Evolutionary conservation across 1,284 basidiomycete species (phyloP).

Genomic region (Phlebopus sp.): DNA sequence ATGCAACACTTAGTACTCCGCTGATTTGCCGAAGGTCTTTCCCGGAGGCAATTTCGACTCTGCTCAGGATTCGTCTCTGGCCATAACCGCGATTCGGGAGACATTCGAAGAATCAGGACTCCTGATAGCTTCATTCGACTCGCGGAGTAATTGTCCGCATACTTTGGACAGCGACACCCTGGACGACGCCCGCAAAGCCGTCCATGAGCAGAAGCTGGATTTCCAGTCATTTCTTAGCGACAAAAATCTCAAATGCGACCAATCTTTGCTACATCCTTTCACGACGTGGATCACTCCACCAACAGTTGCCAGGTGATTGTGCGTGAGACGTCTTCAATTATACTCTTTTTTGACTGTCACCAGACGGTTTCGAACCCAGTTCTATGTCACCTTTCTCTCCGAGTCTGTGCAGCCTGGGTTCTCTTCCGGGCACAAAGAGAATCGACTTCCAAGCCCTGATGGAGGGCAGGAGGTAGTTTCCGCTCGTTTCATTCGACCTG

Average conservation of each 20-base stretch:
- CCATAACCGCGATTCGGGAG: conserved; percentile 65
- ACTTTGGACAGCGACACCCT: conserved; percentile 38
- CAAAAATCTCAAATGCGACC: conserved; percentile 43
- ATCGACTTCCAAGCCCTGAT: conserved; percentile 62
- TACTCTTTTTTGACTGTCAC: not conserved
- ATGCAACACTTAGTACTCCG: not conserved
- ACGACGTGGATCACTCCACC: conserved; percentile 69
- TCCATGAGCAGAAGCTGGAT: conserved; percentile 48
- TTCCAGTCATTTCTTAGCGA: conserved; percentile 55
- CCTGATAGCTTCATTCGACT: conserved; percentile 47
- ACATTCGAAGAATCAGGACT: conserved; percentile 73
- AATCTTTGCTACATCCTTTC: conserved; percentile 53
- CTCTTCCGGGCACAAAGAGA: conserved; percentile 50
- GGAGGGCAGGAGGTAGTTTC: conserved; percentile 66
- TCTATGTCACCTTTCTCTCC: conserved; percentile 61
- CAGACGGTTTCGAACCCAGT: conserved; percentile 67
- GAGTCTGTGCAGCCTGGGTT: conserved; percentile 43
- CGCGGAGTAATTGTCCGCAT: conserved; percentile 16
- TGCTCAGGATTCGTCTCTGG: conserved; percentile 52
- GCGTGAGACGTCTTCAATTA: not conserved
- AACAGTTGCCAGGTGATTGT: conserved; percentile 45
- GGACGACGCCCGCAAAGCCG: conserved; percentile 52
- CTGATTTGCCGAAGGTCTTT: conserved; percentile 51
- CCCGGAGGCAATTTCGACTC: conserved; percentile 68
- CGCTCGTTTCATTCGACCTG: conserved; percentile 59